A percentile compares a stretch with the other conserved stretches of the same genome.
Conservation (phyloP, 805 yeast genomes). For the Cyberlindnera xylosilytica region DNA sequence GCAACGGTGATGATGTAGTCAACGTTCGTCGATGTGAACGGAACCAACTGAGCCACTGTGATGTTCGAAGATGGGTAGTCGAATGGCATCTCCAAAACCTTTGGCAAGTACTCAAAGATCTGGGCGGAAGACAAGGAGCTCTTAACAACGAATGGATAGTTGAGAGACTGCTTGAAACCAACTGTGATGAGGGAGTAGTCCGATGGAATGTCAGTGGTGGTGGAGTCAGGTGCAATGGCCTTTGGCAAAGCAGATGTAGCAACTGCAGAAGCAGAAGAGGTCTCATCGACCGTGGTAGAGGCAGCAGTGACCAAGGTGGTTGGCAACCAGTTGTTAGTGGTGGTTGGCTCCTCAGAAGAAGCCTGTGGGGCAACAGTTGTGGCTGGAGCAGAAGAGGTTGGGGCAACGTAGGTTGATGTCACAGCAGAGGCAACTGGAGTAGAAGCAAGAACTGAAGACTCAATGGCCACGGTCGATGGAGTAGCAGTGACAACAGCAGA, state of each 20-base stretch:
- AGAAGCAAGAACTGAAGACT: neutral
- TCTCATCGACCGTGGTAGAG: conserved; percentile 20
- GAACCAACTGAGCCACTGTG: conserved; percentile 67
- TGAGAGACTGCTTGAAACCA: conserved; percentile 76
- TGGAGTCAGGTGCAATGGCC: conserved; percentile 66
- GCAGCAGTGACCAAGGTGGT: conserved; percentile 38
- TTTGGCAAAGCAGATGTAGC: conserved; percentile 62
- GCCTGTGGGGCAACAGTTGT: too few species aligned
- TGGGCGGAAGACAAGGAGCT: conserved; percentile 78
- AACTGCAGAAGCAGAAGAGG: conserved; percentile 27
- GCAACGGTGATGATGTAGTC: conserved; percentile 84
- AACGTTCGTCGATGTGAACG: conserved; percentile 55
- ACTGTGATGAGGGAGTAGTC: conserved; percentile 60
- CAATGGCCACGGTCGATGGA: neutral
- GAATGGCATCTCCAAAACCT: conserved; percentile 63
- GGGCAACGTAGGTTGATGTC: neutral
- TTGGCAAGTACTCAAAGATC: conserved; percentile 82
- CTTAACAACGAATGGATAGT: conserved; percentile 78
- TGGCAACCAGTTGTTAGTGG: conserved; percentile 39
- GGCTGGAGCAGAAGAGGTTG: neutral
- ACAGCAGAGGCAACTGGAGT: conserved; percentile 1
- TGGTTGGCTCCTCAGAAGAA: conserved; percentile 3
- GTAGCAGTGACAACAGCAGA: conserved; percentile 3
- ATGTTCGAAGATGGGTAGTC: conserved; percentile 39
- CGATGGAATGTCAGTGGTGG: conserved; percentile 38